Conservation (phyloP, 1,284 basidiomycete species). For the Rhodotorula sp. region DNA sequence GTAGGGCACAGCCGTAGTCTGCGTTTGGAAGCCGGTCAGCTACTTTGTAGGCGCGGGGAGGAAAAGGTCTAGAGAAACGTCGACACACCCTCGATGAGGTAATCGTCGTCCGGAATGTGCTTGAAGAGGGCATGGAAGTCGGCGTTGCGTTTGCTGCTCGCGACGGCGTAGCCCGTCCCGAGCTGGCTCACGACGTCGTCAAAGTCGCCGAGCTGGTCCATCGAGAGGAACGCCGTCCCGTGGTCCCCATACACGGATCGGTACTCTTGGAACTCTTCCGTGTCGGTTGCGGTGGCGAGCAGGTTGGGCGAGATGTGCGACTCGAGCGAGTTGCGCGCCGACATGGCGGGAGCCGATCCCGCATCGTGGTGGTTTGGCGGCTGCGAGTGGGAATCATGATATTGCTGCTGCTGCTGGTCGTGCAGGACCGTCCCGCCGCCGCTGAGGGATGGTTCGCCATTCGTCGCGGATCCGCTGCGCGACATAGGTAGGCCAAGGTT, state of each 20-base stretch:
- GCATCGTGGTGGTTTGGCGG: neutral
- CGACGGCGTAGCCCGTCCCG: slow-evolving; percentile 73
- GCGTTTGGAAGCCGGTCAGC: neutral
- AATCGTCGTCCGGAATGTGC: slow-evolving; percentile 86
- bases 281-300: neutral
- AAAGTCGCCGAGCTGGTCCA: slow-evolving; percentile 38
- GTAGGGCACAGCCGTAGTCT: slow-evolving; percentile 97
- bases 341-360: neutral
- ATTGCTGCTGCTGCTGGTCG: neutral
- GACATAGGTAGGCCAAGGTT: slow-evolving; percentile 2
- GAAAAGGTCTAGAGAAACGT: neutral
- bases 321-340: slow-evolving; percentile 23
- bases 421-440: no score
- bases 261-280: neutral
- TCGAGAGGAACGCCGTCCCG: slow-evolving; percentile 20
- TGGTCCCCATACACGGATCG: slow-evolving; percentile 6
- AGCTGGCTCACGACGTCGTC: slow-evolving; percentile 40
- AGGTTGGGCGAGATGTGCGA: slow-evolving; percentile 4
- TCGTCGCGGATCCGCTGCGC: neutral
- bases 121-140: slow-evolving; percentile 94
- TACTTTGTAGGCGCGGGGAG: no score
- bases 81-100: slow-evolving; percentile 77
- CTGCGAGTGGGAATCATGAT: neutral
- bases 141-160: slow-evolving; percentile 87
- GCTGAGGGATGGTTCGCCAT: neutral